These are phyloP conservation scores for Cucurbita ficifolia DNA, from an alignment of 306 rosid genomes.

Conservation along the genomic window DNA sequence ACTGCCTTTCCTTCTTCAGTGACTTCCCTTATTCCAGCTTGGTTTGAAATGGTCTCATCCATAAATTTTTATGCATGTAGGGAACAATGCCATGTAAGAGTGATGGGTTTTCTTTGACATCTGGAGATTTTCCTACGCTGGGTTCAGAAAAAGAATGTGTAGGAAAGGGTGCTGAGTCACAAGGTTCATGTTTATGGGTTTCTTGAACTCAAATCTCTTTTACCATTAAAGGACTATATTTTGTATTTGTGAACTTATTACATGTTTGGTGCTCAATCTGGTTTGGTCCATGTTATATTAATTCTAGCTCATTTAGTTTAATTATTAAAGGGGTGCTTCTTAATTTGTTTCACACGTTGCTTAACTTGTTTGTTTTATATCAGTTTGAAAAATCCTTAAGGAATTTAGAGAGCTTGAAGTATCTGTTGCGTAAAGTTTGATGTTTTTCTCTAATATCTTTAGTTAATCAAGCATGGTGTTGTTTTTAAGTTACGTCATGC, in stretches of 20 bases:
- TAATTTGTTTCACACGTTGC: neutral
- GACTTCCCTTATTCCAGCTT: neutral
- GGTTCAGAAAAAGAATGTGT: constrained; percentile 75
- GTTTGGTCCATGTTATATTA: neutral
- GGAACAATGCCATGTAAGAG: constrained; percentile 42
- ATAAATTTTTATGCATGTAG: constrained; percentile 23
- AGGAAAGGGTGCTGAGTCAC: constrained; percentile 39
- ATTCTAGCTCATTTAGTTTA: neutral
- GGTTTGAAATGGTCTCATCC: constrained; percentile 7
- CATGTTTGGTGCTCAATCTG: neutral
- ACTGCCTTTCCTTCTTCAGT: neutral
- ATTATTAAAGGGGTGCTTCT: neutral
- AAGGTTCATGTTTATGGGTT: constrained; percentile 33
- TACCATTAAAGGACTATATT: neutral
- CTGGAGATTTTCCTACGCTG: constrained; percentile 95
- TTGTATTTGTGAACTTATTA: neutral
- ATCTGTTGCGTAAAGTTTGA: neutral
- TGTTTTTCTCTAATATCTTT: neutral
- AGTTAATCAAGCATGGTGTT: neutral
- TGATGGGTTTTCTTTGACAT: constrained; percentile 63
- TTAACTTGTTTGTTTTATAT: neutral
- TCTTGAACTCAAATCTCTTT: neutral
- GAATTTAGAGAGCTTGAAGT: neutral
- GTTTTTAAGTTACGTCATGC: neutral
- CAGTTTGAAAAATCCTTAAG: neutral